Base-by-base conservation (phyloP, 345 rosid species). In the Mangifera indica region DNA sequence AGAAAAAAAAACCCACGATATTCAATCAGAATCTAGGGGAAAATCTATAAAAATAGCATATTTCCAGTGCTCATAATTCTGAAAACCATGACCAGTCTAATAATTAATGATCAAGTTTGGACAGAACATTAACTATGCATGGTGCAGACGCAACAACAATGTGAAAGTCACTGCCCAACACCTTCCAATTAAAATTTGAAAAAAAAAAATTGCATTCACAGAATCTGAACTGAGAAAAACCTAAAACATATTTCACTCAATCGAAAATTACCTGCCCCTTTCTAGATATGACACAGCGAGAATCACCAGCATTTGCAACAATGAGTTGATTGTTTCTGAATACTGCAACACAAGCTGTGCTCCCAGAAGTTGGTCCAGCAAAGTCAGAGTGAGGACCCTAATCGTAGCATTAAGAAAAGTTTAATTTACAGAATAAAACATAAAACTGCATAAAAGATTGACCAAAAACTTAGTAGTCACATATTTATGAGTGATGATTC, bases 371-470 rank as follows among this genome's bases (percentile, higher is more conserved):
- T 67, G 97, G 98, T 73, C 98, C 98, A 82, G 92, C 14, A 76
- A 93, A 93, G 76, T 91, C 98, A 78, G 99, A 90, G 78, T 92
- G 99, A 77, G 93, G 98, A 24, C 99, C 98, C 98, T 92, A 80
- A 61, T 65, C 58, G 64, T 24, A 67, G 68, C 48, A 53, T 55
- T 14, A 40, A 44, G 61, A 57, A n/a, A 18, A 29, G 58, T 15
- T 18, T 44, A 34, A 56, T 5, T 32, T 37, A 3, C 61, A 20
- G 17, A 20, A 44, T 32, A 44, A 14, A 10, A 59, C n/a, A 14
- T 21, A 22, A 11, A 18, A 54, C 18, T 24, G 46, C 25, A 74
- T 18, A 24, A 56, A 32, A 0, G 17, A 0, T 61, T n/a, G 48
- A 34, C 22, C n/a, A 37, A 61, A 22, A 61, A 10, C 48, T 61